Evolutionary conservation across 371 early-diverging fungal species (phyloP), one percentile per base, ranked within the genome.

Genomic region (Choanephora cucurbitarum): DNA sequence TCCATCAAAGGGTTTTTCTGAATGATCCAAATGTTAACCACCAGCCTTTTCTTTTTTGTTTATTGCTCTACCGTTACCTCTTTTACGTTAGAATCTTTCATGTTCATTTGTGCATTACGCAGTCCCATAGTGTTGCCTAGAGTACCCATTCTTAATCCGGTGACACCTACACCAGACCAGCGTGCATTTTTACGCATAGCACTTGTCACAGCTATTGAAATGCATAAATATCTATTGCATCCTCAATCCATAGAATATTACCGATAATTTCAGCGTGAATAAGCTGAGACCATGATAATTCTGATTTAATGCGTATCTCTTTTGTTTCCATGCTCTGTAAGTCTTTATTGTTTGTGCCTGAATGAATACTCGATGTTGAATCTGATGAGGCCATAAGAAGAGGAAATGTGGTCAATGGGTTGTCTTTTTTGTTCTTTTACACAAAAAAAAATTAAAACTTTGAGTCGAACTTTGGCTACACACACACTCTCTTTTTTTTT

Each of bases 151-250:
- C 77, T 74, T 28, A 86, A 56, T 8, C 81, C 79, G 64, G 70
- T 81, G 17, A 82, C 83, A 33, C 79, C 80, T 75, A 83, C 81
- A 28, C 87, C 87, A 44, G 87, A 82, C 92, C 92, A 93, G 21
- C 91, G 86, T 52, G 89, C 86, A 69, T 91, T 92, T 73, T 89
- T 89, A n/a, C 91, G 81, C 92, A 93, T 91, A 32, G 88, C 86
- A 61, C 82, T 85, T 17, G 87, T 88, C 41, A 93, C 91, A 58
- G 80, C 79, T 67, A 18, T 21, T 14, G 32, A 34, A 33, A 33
- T 3, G 21, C 5, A 24, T 28, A 7, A 32, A 23, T 17, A 18
- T 32, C 17, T 19, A 22, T 21, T 11, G 41, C 24, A 49, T 18
- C 4, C 34, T 13, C 31, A 18, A 21, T 31, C 42, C 37, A 11